Evolutionary conservation across 2,329 filamentous ascomycete species (phyloP).

Genomic region (Penicillium crustosum): DNA sequence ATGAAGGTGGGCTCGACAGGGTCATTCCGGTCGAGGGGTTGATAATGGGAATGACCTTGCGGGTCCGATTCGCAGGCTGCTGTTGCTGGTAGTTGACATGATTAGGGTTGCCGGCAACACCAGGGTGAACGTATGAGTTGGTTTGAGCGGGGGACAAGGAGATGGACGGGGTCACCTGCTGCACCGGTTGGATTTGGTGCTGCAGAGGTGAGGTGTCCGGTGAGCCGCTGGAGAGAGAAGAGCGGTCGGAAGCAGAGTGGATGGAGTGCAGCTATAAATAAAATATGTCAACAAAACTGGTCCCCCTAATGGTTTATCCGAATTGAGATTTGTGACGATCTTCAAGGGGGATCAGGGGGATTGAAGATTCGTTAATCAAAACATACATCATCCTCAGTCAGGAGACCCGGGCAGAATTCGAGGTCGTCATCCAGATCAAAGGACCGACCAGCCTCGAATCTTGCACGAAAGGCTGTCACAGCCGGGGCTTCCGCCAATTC

Average conservation of each 20-base stretch:
- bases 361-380: conserved; percentile 5
- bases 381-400: conserved; percentile 89
- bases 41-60: conserved; percentile 96
- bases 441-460: conserved; percentile 87
- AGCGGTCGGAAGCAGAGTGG: conserved; percentile 85
- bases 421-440: conserved; percentile 96
- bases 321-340: background rate
- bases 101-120: conserved; percentile 63
- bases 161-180: conserved; percentile 70
- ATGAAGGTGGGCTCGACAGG: conserved; percentile 83
- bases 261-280: conserved; percentile 76
- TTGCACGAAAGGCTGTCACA: conserved; percentile 74
- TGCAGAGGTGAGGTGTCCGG: conserved; percentile 89
- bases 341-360: background rate
- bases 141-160: conserved; percentile 65
- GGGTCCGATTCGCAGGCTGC: conserved; percentile 83
- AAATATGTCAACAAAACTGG: conserved; percentile 19
- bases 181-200: conserved; percentile 70
- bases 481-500: conserved; percentile 77
- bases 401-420: conserved; percentile 87
- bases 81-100: conserved; percentile 89
- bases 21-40: conserved; percentile 88
- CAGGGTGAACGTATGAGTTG: conserved; percentile 61
- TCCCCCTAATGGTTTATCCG: background rate
- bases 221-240: conserved; percentile 90